Evolutionary conservation across 2,329 filamentous ascomycete genomes (phyloP).

Genomic region (Penicillium sp.): DNA sequence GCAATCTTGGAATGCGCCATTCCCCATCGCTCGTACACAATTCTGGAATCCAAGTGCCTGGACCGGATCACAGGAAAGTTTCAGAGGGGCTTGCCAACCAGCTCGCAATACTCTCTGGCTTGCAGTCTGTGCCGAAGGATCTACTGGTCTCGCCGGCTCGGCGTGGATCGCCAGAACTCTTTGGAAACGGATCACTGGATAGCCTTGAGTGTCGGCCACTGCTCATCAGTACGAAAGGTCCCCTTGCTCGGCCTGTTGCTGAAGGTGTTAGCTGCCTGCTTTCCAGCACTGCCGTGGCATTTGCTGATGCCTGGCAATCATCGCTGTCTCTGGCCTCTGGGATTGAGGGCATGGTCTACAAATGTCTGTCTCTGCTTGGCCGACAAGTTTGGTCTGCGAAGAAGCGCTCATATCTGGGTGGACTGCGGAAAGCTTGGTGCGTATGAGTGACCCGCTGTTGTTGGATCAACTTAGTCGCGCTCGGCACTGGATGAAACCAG

Average conservation of each 20-base stretch:
- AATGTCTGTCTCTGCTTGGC: constrained; percentile 9
- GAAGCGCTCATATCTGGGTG: constrained; percentile 2
- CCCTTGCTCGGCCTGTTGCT: not conserved
- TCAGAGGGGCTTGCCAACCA: not conserved
- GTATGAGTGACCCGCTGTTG: not conserved
- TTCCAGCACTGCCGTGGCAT: not conserved
- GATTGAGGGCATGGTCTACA: constrained; percentile 3
- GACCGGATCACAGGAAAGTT: not conserved
- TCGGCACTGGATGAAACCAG: not conserved
- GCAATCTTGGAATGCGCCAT: not conserved
- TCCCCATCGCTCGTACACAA: not conserved
- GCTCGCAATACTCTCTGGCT: not conserved
- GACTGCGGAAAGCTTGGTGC: not conserved
- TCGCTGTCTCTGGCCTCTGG: not conserved
- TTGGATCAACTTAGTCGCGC: not conserved
- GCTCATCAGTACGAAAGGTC: not conserved
- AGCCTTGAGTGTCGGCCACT: not conserved
- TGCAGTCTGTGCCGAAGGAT: not conserved
- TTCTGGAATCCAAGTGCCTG: not conserved
- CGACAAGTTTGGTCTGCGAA: constrained; percentile 9
- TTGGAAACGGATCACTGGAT: not conserved
- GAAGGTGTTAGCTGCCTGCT: constrained; percentile 4
- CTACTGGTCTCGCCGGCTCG: not conserved
- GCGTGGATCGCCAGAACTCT: not conserved
- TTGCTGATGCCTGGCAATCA: constrained; percentile 7